Percentiles rank a stretch among this genome's conserved stretches.
Evolutionary conservation across 2,329 filamentous ascomycete species (phyloP).

Genomic region (Parastagonospora avenae): DNA sequence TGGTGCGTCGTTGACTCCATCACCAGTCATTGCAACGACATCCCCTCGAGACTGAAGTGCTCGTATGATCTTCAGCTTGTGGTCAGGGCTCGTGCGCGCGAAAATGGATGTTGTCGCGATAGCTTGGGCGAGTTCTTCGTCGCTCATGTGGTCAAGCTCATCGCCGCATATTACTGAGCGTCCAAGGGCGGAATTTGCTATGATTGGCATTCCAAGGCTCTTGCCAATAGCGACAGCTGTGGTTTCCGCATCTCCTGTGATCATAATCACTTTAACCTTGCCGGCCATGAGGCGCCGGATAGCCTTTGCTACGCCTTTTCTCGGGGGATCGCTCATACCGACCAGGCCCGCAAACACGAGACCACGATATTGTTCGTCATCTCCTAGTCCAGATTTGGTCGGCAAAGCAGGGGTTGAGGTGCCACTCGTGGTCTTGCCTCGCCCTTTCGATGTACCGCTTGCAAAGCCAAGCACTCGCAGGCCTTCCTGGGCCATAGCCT

Average conservation of each 20-base stretch:
- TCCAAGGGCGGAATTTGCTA: constrained; percentile 62
- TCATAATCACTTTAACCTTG: constrained; percentile 98
- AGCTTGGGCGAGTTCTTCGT: constrained; percentile 79
- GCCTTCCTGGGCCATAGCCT: constrained; percentile 85
- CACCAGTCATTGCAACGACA: constrained; percentile 98
- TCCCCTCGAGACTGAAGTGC: constrained; percentile 91
- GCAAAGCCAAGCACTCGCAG: constrained; percentile 92
- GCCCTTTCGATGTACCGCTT: constrained; percentile 67
- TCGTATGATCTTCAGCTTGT: constrained; percentile 95
- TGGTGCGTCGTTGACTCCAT: constrained; percentile 96
- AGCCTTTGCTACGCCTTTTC: constrained; percentile 85
- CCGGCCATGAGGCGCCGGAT: constrained; percentile 91
- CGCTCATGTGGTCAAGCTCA: constrained; percentile 91
- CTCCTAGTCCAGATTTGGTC: constrained; percentile 42
- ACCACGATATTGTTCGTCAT: constrained; percentile 79
- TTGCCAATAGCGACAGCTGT: constrained; percentile 92
- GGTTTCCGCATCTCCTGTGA: constrained; percentile 94
- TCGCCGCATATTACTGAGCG: constrained; percentile 82
- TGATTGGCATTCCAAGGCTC: constrained; percentile 92
- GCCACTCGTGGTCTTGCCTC: constrained; percentile 37
- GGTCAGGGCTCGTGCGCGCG: constrained; percentile 92
- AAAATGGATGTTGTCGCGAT: constrained; percentile 93
- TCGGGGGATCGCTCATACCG: constrained; percentile 95
- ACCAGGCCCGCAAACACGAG: constrained; percentile 90
- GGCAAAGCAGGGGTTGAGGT: constrained; percentile 34